Evolutionary conservation across 169 alveolate species (phyloP), one percentile per base, ranked within the genome.

Genomic region (Eimeria falciformis): DNA sequence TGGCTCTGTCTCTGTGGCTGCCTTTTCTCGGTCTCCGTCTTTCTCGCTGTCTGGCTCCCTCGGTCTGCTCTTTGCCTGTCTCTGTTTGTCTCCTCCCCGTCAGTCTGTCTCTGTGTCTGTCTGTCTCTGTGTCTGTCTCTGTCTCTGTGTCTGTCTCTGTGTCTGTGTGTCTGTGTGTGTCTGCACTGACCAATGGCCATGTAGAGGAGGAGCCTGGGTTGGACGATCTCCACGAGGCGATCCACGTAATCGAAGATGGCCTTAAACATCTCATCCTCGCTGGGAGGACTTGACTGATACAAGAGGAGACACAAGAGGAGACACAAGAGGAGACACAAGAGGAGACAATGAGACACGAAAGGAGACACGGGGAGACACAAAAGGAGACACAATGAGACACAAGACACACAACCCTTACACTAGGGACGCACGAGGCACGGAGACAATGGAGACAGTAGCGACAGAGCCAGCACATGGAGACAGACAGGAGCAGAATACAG

Each of bases 171-270:
- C 9, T 25, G 33, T 65, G 21, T 25, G 33, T 21, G 21, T 65
- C 14, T 65, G 27, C 21, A 62, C 88, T 71, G 27, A 94, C 98
- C 99, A 65, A 98, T 97, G 5, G 99, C 99, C 95, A 99, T 94
- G 94, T 97, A 98, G n/a, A 98, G 92, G 77, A 98, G 92, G 85
- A 97, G 97, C 90, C 97, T 94, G 9, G 99, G 99, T 83, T 98
- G 97, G 4, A 98, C 95, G 90, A 98, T 94, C 89, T 97, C 97
- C 83, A 98, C 96, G 77, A 99, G 93, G 12, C 93, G 47, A 47
- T 91, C 94, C 12, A 91, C 62, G 69, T 91, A 82, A 45, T 53
- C 66, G 43, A 69, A 79, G n/a, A 91, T 58, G 21, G 47, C 17
- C 23, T 18, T 56, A 43, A 91, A 91, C 91, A 83, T 83, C 55